Percentiles rank a stretch among this genome's conserved stretches.
phyloP scores from a whole-genome alignment of 2,329 filamentous ascomycete genomes.

The Neofusicoccum parvum region DNA sequence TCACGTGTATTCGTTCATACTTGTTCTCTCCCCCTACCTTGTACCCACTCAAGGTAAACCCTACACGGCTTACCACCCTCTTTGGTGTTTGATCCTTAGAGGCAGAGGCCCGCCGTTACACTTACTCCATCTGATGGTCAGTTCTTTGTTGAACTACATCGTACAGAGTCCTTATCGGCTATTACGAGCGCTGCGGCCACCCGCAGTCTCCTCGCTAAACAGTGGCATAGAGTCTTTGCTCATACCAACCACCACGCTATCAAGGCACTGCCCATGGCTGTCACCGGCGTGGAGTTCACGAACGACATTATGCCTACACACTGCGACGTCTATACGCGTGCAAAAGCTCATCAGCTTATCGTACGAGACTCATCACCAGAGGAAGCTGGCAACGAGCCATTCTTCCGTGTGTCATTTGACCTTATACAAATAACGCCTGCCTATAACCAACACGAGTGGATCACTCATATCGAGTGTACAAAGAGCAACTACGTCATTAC shows the following conservation, averaged over 20 bases:
- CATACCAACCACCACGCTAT: neutral
- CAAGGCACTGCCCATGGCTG: neutral
- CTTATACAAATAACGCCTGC: neutral
- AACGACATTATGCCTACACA: neutral
- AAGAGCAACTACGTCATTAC: neutral
- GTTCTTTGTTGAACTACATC: neutral
- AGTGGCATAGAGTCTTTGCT: neutral
- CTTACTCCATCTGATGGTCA: neutral
- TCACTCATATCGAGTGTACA: neutral
- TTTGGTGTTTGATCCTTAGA: too few relatives aligned
- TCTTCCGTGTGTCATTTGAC: neutral
- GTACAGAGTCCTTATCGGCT: neutral
- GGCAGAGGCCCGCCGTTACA: too few relatives aligned
- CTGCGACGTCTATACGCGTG: neutral
- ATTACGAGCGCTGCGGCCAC: neutral
- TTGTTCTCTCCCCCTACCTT: too few relatives aligned
- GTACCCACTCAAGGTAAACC: too few relatives aligned
- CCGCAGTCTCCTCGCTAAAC: neutral
- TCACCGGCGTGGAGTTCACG: neutral
- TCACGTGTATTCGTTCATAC: too few relatives aligned
- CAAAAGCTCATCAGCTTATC: neutral
- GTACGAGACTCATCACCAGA: neutral
- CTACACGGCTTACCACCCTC: too few relatives aligned
- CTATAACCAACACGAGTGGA: neutral
- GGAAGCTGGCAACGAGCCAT: neutral